These are phyloP conservation scores for Fusarium ramigenum DNA, from an alignment of 2,329 filamentous ascomycete genomes.

Conservation along the genomic window DNA sequence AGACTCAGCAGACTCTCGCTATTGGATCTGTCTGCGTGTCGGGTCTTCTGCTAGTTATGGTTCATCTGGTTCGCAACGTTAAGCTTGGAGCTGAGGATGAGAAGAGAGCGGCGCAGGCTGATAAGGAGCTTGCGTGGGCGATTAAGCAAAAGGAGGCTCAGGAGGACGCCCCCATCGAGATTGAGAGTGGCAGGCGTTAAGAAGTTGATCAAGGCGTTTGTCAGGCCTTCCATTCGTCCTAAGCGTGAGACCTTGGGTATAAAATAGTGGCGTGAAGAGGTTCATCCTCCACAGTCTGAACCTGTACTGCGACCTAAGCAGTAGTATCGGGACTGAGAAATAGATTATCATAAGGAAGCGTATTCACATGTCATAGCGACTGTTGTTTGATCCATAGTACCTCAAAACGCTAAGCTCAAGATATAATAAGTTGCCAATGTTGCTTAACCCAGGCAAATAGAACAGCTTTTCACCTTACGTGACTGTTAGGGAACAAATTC, in stretches of 20 bases:
- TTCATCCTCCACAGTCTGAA: not conserved
- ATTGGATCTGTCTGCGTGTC: conserved; percentile 29
- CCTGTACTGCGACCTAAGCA: not conserved
- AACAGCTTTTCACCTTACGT: fast-evolving
- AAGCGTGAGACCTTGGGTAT: not conserved
- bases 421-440: not conserved
- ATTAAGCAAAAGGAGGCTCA: conserved; percentile 21
- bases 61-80: conserved; percentile 8
- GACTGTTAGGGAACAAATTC: fast-evolving
- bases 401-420: fast-evolving
- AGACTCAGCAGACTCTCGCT: conserved; percentile 28
- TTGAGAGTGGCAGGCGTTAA: conserved; percentile 2
- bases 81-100: conserved; percentile 24
- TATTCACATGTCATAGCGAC: not conserved
- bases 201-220: fast-evolving
- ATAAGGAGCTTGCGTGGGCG: conserved; percentile 31
- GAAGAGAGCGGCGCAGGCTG: conserved; percentile 22
- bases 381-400: not conserved
- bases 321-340: fast-evolving
- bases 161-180: not conserved
- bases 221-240: not conserved
- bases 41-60: not conserved
- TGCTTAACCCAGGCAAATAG: fast-evolving
- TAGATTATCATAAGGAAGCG: not conserved
- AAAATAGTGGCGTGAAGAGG: not conserved